Conservation (phyloP, 2,329 filamentous ascomycete species). For the Fusarium sp. region DNA sequence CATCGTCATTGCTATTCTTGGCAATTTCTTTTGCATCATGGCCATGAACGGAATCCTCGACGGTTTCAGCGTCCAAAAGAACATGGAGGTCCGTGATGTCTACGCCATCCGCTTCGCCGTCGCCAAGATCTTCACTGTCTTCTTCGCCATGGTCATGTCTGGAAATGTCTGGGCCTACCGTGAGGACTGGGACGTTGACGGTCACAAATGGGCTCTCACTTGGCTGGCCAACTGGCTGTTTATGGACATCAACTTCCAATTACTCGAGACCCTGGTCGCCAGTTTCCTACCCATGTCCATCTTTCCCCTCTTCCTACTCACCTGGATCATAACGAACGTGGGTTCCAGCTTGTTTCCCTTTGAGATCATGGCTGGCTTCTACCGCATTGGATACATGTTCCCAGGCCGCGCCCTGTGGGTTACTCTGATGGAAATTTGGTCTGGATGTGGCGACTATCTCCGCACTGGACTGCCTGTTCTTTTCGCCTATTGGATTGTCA, state of each 20-base stretch:
- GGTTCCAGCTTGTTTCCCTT: constrained; percentile 52
- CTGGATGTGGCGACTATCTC: constrained; percentile 53
- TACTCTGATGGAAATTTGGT: constrained; percentile 56
- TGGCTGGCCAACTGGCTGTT: constrained; percentile 53
- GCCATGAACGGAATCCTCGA: constrained; percentile 42
- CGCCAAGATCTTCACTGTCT: constrained; percentile 48
- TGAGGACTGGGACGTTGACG: constrained; percentile 54
- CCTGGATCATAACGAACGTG: constrained; percentile 56
- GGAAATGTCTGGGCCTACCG: constrained; percentile 59
- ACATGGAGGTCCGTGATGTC: constrained; percentile 41
- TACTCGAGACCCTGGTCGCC: constrained; percentile 51
- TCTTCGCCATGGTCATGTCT: constrained; percentile 52
- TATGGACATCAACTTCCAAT: constrained; percentile 56
- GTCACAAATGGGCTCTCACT: constrained; percentile 40
- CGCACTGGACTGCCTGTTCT: constrained; percentile 56
- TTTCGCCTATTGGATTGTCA: constrained; percentile 53
- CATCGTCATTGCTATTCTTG: constrained; percentile 52
- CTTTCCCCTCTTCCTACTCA: constrained; percentile 56
- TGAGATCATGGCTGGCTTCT: constrained; percentile 54
- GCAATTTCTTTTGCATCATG: constrained; percentile 47
- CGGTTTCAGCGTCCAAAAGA: constrained; percentile 32
- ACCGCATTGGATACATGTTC: constrained; percentile 52
- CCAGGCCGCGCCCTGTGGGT: constrained; percentile 52
- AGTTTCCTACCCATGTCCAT: constrained; percentile 49
- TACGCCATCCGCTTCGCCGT: constrained; percentile 43